phyloP scores from a whole-genome alignment of 345 rosid species.

The Erodium maritimum region DNA sequence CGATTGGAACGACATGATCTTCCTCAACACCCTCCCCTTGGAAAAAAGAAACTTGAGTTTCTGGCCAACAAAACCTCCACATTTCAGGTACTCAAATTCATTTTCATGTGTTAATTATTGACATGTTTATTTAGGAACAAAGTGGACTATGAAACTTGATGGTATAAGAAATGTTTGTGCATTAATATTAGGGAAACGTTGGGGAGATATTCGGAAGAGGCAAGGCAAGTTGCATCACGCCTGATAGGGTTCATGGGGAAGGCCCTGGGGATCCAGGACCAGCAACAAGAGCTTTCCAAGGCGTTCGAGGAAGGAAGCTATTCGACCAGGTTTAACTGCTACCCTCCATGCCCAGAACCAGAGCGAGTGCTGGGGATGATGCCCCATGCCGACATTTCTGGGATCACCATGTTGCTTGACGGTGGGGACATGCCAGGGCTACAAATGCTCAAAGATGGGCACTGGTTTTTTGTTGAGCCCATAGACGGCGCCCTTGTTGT shows the following conservation, averaged over 20 bases:
- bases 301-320: constrained; percentile 10
- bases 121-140: too few relatives aligned
- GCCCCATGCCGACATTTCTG: constrained; percentile 16
- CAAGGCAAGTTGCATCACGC: constrained; percentile 10
- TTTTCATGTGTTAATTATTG: too few relatives aligned
- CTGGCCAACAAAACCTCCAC: constrained; percentile 18
- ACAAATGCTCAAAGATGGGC: constrained; percentile 15
- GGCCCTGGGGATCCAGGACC: constrained; percentile 6
- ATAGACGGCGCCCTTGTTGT: constrained; percentile 14
- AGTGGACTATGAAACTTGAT: too few relatives aligned
- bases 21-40: constrained; percentile 18
- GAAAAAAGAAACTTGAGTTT: constrained; percentile 12
- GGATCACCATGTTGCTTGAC: constrained; percentile 16
- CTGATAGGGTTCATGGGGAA: constrained; percentile 11
- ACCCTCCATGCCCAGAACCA: constrained; percentile 18
- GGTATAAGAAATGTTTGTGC: neutral
- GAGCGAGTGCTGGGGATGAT: constrained; percentile 4
- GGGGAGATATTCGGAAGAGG: constrained; percentile 11
- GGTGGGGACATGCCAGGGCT: constrained; percentile 9
- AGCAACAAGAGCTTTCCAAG: constrained; percentile 7
- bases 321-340: constrained; percentile 14
- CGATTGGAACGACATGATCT: constrained; percentile 25
- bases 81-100: constrained; percentile 5
- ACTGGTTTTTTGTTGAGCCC: constrained; percentile 13
- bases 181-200: constrained; percentile 6